phyloP scores from a whole-genome alignment of 1,139 yeast genomes.

The Diutina catenulata region DNA sequence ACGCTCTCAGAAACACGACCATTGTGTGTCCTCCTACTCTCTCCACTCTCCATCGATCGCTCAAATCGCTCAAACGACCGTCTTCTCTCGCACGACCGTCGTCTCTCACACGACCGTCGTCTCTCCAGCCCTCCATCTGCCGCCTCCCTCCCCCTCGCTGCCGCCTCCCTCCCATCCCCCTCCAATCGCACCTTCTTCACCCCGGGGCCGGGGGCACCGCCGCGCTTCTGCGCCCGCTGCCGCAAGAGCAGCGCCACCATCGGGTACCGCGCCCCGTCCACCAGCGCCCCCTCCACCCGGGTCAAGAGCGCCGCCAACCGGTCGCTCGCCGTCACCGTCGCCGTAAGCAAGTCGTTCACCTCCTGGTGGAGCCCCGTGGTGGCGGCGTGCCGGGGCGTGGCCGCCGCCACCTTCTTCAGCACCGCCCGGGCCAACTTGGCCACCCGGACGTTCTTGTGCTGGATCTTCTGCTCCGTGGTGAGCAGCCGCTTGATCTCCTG shows the following conservation, averaged over 20 bases:
- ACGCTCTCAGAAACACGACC: too few species aligned
- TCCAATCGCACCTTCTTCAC: too few species aligned
- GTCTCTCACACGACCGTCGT: too few species aligned
- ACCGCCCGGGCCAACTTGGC: slow-evolving; percentile 18
- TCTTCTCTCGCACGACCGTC: too few species aligned
- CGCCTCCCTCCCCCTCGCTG: too few species aligned
- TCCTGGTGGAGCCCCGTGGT: neutral
- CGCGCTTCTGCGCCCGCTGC: too few species aligned
- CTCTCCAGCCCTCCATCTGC: too few species aligned
- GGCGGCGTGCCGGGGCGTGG: slow-evolving; percentile 5
- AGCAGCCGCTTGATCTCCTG: slow-evolving; percentile 23
- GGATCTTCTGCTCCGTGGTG: slow-evolving; percentile 26
- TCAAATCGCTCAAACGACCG: too few species aligned
- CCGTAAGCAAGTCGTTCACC: neutral
- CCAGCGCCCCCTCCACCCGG: neutral
- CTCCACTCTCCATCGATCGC: too few species aligned
- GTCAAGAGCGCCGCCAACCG: neutral
- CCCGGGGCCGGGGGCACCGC: too few species aligned
- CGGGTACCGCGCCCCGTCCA: neutral
- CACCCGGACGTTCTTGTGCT: slow-evolving; percentile 22
- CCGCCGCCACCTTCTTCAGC: slow-evolving; percentile 13
- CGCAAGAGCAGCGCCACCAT: neutral
- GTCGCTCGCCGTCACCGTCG: neutral
- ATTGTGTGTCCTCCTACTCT: too few species aligned
- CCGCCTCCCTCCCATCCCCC: too few species aligned